phyloP scores from a whole-genome alignment of 2,329 filamentous ascomycete genomes.

The Epichloe amarillans region DNA sequence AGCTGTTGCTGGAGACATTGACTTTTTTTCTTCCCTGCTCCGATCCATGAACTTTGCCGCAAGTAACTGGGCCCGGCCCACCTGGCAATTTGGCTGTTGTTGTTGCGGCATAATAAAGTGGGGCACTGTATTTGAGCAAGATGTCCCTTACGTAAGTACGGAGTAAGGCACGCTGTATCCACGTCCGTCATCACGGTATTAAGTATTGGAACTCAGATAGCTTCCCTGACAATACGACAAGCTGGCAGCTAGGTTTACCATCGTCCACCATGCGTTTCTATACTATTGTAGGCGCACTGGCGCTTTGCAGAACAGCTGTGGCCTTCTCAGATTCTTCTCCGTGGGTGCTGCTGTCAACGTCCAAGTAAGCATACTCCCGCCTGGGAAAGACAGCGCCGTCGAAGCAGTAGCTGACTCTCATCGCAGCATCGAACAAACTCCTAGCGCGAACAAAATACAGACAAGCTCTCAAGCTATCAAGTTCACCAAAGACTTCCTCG shows the following conservation, averaged over 20 bases:
- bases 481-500: conserved; percentile 38
- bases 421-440: conserved; percentile 20
- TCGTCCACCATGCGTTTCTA: conserved; percentile 39
- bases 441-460: conserved; percentile 32
- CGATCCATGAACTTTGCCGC: not conserved
- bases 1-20: not conserved
- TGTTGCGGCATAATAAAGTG: not conserved
- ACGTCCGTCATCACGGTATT: not conserved
- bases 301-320: conserved; percentile 43
- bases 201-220: conserved; percentile 11
- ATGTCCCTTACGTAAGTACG: not conserved
- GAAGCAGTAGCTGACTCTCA: conserved; percentile 3
- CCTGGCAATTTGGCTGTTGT: not conserved
- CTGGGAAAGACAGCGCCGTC: conserved; percentile 2
- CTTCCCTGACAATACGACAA: conserved; percentile 12
- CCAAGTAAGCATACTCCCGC: conserved; percentile 45
- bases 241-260: not conserved
- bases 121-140: not conserved
- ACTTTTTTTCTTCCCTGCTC: not conserved
- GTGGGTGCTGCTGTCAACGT: conserved; percentile 76
- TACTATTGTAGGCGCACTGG: conserved; percentile 35
- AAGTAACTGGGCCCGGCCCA: not conserved
- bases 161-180: not conserved
- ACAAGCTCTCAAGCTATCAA: conserved; percentile 30
- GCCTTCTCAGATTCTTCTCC: conserved; percentile 82